These are phyloP conservation scores for Phialophora verrucosa DNA, from an alignment of 2,329 filamentous ascomycete species.

Conservation along the genomic window DNA sequence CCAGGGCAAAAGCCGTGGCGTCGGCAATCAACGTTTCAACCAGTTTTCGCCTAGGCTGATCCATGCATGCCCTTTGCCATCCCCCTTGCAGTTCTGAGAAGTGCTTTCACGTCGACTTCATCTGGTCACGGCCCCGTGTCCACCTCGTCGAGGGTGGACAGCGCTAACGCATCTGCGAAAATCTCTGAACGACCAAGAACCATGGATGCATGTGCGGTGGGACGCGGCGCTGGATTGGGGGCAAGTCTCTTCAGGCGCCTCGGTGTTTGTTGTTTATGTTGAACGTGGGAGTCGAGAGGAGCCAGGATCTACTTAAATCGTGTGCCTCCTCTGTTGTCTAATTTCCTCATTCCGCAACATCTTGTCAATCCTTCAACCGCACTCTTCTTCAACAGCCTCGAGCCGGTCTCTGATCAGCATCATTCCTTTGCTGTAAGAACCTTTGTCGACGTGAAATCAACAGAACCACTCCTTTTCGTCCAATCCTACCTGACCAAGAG, in stretches of 20 bases:
- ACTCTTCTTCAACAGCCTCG: constrained; percentile 27
- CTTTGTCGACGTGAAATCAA: constrained; percentile 30
- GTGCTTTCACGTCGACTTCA: constrained; percentile 13
- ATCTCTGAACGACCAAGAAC: constrained; percentile 34
- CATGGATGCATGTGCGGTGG: constrained; percentile 25
- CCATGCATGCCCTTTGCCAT: constrained; percentile 20
- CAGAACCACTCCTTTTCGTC: constrained; percentile 29
- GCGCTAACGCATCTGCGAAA: constrained; percentile 34
- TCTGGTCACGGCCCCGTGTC: constrained; percentile 21
- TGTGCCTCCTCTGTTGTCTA: constrained; percentile 30
- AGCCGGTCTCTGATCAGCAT: constrained; percentile 41
- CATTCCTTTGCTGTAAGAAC: constrained; percentile 41
- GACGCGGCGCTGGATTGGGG: constrained; percentile 22
- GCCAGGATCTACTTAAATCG: constrained; percentile 34
- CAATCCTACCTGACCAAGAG: constrained; percentile 20
- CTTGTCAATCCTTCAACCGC: constrained; percentile 35
- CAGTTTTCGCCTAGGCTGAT: constrained; percentile 19
- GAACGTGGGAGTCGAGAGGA: constrained; percentile 15
- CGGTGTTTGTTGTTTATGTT: constrained; percentile 29
- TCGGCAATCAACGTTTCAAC: constrained; percentile 33
- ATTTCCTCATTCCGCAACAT: constrained; percentile 34
- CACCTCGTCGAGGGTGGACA: constrained; percentile 27
- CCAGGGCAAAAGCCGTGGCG: constrained; percentile 10
- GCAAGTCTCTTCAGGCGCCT: constrained; percentile 21
- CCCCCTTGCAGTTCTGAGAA: constrained; percentile 21